A percentile compares a stretch with the other conserved stretches of the same genome.
Evolutionary conservation across 257 asterid genomes (phyloP).

Genomic region (Lantana camara): DNA sequence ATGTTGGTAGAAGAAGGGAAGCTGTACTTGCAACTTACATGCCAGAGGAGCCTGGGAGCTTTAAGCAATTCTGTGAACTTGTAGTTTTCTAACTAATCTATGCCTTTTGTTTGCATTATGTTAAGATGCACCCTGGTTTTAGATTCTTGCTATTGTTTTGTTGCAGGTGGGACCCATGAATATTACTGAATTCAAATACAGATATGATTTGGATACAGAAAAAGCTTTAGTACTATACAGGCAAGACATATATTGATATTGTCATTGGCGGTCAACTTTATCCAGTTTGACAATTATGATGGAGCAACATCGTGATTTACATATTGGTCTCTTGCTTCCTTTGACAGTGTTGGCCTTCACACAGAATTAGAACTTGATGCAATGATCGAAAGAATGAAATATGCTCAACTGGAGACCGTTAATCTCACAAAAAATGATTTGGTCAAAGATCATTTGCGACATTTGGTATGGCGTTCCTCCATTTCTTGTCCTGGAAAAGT

Average conservation of each 20-base stretch:
- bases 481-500: neutral
- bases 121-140: constrained; percentile 9
- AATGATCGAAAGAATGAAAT: constrained; percentile 65
- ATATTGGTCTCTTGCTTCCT: neutral
- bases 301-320: constrained; percentile 10
- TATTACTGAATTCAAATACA: constrained; percentile 84
- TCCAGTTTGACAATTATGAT: neutral
- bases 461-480: constrained; percentile 55
- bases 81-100: constrained; percentile 41
- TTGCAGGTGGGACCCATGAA: constrained; percentile 86
- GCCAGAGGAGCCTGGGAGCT: constrained; percentile 82
- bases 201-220: constrained; percentile 67
- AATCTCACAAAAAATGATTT: constrained; percentile 81
- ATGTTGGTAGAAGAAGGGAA: constrained; percentile 82
- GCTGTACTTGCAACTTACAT: constrained; percentile 85
- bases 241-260: constrained; percentile 40
- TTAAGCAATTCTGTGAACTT: constrained; percentile 69
- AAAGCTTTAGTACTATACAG: constrained; percentile 80
- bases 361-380: constrained; percentile 64
- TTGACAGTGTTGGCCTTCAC: constrained; percentile 84
- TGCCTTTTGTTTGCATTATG: neutral
- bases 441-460: constrained; percentile 92
- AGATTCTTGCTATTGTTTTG: constrained; percentile 22
- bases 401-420: constrained; percentile 58
- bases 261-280: constrained; percentile 3